These are phyloP conservation scores for Ophiocordyceps camponoti-floridani DNA, from an alignment of 2,329 filamentous ascomycete species.

Conservation along the genomic window DNA sequence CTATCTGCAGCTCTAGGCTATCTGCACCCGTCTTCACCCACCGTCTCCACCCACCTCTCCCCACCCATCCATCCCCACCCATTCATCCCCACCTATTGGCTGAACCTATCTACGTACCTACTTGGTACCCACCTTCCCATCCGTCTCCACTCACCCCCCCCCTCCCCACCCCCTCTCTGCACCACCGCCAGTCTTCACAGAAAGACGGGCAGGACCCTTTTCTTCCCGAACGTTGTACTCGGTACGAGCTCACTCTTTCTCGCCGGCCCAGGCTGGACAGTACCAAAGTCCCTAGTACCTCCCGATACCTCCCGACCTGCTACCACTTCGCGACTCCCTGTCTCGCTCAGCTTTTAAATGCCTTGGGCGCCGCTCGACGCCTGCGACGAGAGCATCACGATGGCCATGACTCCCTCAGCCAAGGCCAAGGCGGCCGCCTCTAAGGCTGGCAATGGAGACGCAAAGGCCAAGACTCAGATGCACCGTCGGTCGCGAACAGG, in stretches of 20 bases:
- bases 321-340: no score
- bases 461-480: constrained; percentile 66
- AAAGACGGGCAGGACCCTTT: background rate
- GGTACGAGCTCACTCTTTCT: background rate
- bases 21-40: no score
- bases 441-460: constrained; percentile 31
- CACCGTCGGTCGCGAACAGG: constrained; percentile 89
- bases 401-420: constrained; percentile 40
- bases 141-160: no score
- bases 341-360: no score
- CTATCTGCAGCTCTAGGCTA: background rate
- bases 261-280: background rate
- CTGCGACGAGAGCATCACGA: constrained; percentile 35
- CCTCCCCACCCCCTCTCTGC: no score
- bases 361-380: constrained; percentile 46
- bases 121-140: no score
- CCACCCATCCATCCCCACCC: no score
- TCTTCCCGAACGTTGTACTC: background rate
- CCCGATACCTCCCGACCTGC: no score
- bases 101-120: no score
- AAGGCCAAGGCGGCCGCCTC: constrained; percentile 37
- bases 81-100: no score
- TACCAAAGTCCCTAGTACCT: background rate
- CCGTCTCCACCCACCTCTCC: no score
- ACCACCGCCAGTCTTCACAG: no score